A percentile compares a stretch with the other conserved stretches of the same genome.
phyloP scores from a whole-genome alignment of 352 stramenopile genomes.

The Labyrinthula sp. region DNA sequence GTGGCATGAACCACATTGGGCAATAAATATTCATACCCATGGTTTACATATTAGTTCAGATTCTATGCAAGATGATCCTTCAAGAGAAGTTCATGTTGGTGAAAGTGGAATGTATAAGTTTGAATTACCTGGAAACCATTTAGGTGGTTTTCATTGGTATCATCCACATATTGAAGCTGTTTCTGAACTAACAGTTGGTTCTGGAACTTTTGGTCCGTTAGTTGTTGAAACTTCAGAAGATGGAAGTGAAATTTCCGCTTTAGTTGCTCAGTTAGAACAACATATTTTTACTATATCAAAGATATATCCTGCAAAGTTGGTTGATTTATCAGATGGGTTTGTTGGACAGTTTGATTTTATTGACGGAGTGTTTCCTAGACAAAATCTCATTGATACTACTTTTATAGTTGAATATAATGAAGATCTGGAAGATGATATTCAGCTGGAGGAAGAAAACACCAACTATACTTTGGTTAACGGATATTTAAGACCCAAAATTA shows the following conservation, averaged over 20 bases:
- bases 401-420: too few species aligned
- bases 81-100: slow-evolving; percentile 1
- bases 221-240: slow-evolving; percentile 32
- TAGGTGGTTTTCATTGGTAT: slow-evolving; percentile 33
- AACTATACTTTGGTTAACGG: too few species aligned
- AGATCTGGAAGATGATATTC: too few species aligned
- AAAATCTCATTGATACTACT: too few species aligned
- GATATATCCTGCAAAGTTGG: too few species aligned
- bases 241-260: not conserved
- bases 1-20: too few species aligned
- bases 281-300: not conserved
- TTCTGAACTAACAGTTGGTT: slow-evolving; percentile 46
- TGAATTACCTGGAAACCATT: slow-evolving; percentile 30
- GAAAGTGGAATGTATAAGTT: slow-evolving; percentile 27
- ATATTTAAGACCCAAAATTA: too few species aligned
- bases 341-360: too few species aligned
- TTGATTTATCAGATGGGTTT: too few species aligned
- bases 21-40: slow-evolving; percentile 20
- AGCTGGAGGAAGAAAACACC: too few species aligned
- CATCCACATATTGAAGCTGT: slow-evolving; percentile 36
- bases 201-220: slow-evolving; percentile 41
- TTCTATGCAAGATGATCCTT: slow-evolving; percentile 16
- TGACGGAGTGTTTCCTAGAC: too few species aligned
- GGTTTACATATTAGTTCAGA: slow-evolving; percentile 1
- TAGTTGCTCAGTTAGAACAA: not conserved